phyloP scores from a whole-genome alignment of 2,329 filamentous ascomycete species.

The Hypoxylon sp. region DNA sequence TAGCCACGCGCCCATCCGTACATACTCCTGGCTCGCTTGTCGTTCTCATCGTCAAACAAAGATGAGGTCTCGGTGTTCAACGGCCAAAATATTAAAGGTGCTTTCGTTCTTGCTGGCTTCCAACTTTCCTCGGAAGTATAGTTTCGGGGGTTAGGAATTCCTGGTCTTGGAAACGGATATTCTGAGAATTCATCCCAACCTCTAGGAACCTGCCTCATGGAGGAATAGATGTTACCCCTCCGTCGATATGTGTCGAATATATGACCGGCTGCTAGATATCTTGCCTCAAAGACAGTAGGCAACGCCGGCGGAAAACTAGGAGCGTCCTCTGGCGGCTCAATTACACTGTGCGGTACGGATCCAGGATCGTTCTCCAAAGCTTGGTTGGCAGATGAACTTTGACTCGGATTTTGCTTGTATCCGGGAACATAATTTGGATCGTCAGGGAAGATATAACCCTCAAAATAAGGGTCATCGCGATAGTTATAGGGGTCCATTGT shows the following conservation, averaged over 20 bases:
- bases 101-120: not conserved
- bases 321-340: not conserved
- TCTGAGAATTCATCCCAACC: constrained; percentile 1
- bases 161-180: constrained; percentile 4
- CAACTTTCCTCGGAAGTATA: not conserved
- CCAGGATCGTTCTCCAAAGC: too few relatives aligned
- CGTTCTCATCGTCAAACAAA: not conserved
- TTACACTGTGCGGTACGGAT: too few relatives aligned
- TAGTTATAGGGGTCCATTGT: not conserved
- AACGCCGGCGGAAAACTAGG: not conserved
- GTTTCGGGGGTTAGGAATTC: not conserved
- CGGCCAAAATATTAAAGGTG: too few relatives aligned
- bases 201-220: not conserved
- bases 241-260: constrained; percentile 8
- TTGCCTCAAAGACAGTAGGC: not conserved
- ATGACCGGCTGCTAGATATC: not conserved
- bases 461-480: not conserved
- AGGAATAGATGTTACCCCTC: constrained; percentile 2
- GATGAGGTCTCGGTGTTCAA: not conserved
- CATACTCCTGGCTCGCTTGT: not conserved
- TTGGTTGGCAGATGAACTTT: too few relatives aligned
- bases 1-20: not conserved
- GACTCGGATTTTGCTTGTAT: not conserved
- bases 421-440: not conserved
- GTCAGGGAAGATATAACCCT: not conserved